Evolutionary conservation across 2,329 filamentous ascomycete species (phyloP), one percentile per base, ranked within the genome.

Genomic region (Pseudocercospora fijiensis): DNA sequence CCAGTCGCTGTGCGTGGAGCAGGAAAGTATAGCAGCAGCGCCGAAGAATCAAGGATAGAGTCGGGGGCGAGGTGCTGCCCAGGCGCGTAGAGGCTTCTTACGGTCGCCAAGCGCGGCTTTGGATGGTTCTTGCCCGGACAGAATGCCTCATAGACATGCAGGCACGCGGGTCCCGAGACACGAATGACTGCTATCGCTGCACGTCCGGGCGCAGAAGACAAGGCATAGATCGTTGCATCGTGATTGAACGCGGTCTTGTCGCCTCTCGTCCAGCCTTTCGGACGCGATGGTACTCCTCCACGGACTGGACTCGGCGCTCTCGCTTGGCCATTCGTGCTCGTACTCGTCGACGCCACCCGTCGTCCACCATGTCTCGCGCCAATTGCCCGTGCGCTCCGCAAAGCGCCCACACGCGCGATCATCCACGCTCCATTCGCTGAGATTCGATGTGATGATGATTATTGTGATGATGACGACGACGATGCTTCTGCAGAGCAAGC

Each of bases 111-210:
- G 41, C 88, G 85, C 33, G 87, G 83, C 68, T 82, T 85, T 1
- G 86, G 88, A 0, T 81, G 75, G 1, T 79, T 71, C 22, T 78
- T 79, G 2, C 76, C 75, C 1, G 86, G 88, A 71, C 88, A 90
- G 6, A 91, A 78, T 2, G 77, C 74, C 30, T 88, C 78, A 73
- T 89, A 90, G 49, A 97, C 85, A 80, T 89, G 77, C 18, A 72
- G 77, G 76, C 90, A 94, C 51, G 87, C 86, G 27, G 90, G 84
- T 0, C 95, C 95, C 4, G 95, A 97, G 26, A 96, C 83, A 13
- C 95, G 87, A 58, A 98, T 87, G 37, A 98, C 88, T 1, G 94
- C 94, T 75, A 99, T 96, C 1, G 92, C 95, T 49, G 92, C 92
- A 74, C 88, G 88, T 1, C 94, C 95, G 10, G 89, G 82, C 0